Conservation (phyloP, 257 asterid genomes). For the Nicotiana sylvestris region DNA sequence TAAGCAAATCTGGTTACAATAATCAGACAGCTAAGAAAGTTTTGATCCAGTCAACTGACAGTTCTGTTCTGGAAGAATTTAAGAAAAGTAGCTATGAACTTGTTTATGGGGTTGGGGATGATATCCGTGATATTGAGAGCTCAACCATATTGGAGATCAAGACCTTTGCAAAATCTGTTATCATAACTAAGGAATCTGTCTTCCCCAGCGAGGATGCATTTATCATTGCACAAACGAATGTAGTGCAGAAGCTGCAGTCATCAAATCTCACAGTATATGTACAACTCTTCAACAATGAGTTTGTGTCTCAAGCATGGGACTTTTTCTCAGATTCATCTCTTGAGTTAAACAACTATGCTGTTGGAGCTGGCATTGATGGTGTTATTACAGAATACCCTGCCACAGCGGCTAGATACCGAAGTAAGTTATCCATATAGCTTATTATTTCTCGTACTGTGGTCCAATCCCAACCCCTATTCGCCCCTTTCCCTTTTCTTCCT, state of each 20-base stretch:
- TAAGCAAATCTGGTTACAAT: constrained; percentile 47
- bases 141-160: constrained; percentile 57
- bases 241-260: constrained; percentile 55
- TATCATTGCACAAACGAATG: constrained; percentile 29
- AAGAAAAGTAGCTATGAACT: constrained; percentile 53
- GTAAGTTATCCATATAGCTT: constrained; percentile 39
- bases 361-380: constrained; percentile 36
- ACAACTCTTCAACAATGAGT: constrained; percentile 63
- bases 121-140: constrained; percentile 49
- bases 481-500: neutral
- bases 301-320: constrained; percentile 83
- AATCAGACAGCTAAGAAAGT: constrained; percentile 51
- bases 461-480: neutral
- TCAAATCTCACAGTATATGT: constrained; percentile 53
- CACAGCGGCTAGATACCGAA: constrained; percentile 67
- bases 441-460: neutral
- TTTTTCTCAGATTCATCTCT: constrained; percentile 66
- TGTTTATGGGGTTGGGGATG: constrained; percentile 52
- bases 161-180: constrained; percentile 59
- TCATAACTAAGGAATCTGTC: constrained; percentile 49
- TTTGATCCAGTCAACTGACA: constrained; percentile 58
- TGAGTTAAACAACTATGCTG: constrained; percentile 46
- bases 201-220: constrained; percentile 37
- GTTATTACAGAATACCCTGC: constrained; percentile 65
- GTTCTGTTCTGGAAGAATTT: constrained; percentile 52